Evolutionary conservation across 1,284 basidiomycete species (phyloP), one percentile per base, ranked within the genome.

Genomic region (Rhodotorula mucilaginosa): DNA sequence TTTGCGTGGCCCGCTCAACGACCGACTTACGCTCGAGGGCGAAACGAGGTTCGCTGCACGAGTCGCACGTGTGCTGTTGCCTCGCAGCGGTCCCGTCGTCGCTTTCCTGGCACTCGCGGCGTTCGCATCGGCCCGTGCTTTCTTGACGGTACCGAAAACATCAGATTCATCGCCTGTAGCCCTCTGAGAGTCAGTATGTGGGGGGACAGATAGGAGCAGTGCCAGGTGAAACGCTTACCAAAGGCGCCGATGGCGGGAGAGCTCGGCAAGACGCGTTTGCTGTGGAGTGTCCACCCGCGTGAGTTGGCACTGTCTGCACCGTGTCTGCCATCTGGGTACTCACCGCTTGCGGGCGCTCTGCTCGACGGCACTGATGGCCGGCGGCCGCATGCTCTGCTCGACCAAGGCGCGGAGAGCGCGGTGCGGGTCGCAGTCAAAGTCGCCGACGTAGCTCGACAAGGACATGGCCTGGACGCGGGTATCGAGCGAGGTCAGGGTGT

Each of bases 341-440:
- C 44, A 68, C 70, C 67, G 52, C 58, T 70, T 73, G n/a, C 60
- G 47, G 13, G 59, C 68, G 16, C 56, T 60, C 54, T 61, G 58
- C 54, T 72, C 70, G 18, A 58, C 64, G 19, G 57, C 29, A 21
- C 64, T 62, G 56, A 72, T 68, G 19, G 61, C 63, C 15, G 57
- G 39, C n/a, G 52, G 58, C 1, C 31, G 39, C 48, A 72, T 63
- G 29, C 61, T 39, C 34, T 70, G 65, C 48, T 61, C 49, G 34
- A 70, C 72, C 49, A 68, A n/a, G 16, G 23, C 26, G 23, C n/a
- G 10, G 21, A 72, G 47, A 5, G 72, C 72, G 13, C 19, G 10
- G 1, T 64, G 57, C n/a, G 64, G 39, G 54, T 74, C 63, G 34
- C 23, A 31, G 6, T 18, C 31, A 49, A 66, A 74, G n/a, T 62